Evolutionary conservation across 1,139 yeast species (phyloP).

Genomic region (Candida buenavistaensis): DNA sequence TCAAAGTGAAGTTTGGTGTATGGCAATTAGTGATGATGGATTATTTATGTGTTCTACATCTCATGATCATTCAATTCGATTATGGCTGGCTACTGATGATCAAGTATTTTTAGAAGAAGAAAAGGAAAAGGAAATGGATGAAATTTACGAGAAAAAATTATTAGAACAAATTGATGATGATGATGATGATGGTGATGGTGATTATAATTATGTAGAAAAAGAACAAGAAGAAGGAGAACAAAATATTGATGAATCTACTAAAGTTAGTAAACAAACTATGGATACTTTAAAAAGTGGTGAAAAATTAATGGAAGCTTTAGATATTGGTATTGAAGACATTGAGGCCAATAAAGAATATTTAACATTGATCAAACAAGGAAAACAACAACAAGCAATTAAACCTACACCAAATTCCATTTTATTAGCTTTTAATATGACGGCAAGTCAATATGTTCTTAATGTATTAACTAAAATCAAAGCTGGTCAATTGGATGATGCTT

Average conservation of each 20-base stretch:
- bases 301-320: conserved; percentile 87
- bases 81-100: conserved; percentile 92
- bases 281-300: conserved; percentile 97
- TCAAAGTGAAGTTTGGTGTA: conserved; percentile 91
- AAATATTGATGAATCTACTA: conserved; percentile 57
- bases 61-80: conserved; percentile 88
- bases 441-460: conserved; percentile 77
- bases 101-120: conserved; percentile 95
- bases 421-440: conserved; percentile 66
- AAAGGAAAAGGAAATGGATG: conserved; percentile 92
- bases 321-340: conserved; percentile 73
- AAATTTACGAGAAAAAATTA: conserved; percentile 76
- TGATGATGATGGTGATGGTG: conserved; percentile 50
- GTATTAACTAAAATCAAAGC: conserved; percentile 70
- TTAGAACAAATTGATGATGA: conserved; percentile 60
- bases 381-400: conserved; percentile 50
- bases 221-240: conserved; percentile 43
- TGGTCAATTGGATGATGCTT: conserved; percentile 88
- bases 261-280: conserved; percentile 79
- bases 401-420: conserved; percentile 73
- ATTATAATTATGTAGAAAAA: conserved; percentile 27
- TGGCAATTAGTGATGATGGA: conserved; percentile 75
- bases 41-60: conserved; percentile 79
- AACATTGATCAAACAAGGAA: conserved; percentile 32
- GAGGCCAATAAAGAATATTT: conserved; percentile 54